Conservation (phyloP, 805 yeast genomes). For the Lipomyces yamanashiensis region DNA sequence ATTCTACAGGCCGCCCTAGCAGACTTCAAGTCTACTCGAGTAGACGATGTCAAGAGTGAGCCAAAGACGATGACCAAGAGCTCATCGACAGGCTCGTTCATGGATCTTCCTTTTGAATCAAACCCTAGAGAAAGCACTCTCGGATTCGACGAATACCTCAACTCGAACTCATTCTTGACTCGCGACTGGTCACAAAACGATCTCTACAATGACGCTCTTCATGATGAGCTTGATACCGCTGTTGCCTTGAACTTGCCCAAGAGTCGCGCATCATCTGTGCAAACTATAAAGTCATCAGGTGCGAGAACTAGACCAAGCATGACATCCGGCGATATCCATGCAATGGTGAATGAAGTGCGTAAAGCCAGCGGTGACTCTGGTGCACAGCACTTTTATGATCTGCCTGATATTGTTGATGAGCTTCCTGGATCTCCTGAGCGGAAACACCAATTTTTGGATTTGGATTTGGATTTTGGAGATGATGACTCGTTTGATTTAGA, state of each 20-base stretch:
- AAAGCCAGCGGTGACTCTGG: constrained; percentile 25
- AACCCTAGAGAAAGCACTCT: constrained; percentile 16
- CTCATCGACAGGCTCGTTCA: constrained; percentile 13
- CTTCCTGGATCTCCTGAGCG: constrained; percentile 8
- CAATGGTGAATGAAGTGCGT: constrained; percentile 19
- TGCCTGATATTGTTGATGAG: constrained; percentile 13
- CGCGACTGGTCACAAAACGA: constrained; percentile 20
- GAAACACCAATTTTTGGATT: constrained; percentile 16
- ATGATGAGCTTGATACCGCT: constrained; percentile 6
- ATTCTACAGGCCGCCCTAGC: not conserved
- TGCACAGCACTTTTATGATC: constrained; percentile 12
- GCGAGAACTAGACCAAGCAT: constrained; percentile 30
- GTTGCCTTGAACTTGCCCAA: not conserved
- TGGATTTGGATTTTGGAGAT: constrained; percentile 24
- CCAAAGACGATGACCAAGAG: constrained; percentile 1
- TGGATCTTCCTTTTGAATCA: constrained; percentile 22
- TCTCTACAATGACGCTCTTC: not conserved
- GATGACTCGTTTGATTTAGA: constrained; percentile 27
- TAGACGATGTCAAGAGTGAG: not conserved
- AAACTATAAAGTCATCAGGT: constrained; percentile 30
- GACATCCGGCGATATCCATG: constrained; percentile 25
- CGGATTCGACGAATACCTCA: constrained; percentile 30
- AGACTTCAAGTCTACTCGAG: not conserved
- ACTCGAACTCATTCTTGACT: constrained; percentile 20
- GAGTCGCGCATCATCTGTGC: constrained; percentile 7